phyloP scores from a whole-genome alignment of 225 moss, liverwort and hornwort genomes.

The Straminergon stramineum region DNA sequence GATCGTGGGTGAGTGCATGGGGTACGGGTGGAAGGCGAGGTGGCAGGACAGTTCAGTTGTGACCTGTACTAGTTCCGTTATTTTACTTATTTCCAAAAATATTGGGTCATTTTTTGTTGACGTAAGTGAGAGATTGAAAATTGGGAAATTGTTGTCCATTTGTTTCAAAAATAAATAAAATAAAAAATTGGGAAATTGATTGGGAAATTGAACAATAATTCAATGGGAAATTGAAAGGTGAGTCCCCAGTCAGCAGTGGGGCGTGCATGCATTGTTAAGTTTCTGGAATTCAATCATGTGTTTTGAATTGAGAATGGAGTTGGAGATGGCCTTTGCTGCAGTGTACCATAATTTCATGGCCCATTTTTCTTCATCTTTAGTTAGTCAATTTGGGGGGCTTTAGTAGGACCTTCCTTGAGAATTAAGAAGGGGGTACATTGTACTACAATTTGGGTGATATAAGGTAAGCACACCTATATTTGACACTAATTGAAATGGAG shows the following conservation, averaged over 20 bases:
- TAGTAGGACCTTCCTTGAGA: neutral
- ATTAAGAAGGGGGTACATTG: neutral
- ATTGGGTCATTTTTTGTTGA: neutral
- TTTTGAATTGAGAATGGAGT: neutral
- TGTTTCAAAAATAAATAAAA: no score
- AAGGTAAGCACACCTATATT: neutral
- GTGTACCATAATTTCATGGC: neutral
- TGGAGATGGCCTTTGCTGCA: neutral
- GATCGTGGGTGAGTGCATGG: neutral
- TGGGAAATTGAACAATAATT: neutral
- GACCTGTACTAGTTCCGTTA: neutral
- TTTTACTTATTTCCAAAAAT: no score
- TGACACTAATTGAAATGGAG: neutral
- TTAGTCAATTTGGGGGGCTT: no score
- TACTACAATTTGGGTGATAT: neutral
- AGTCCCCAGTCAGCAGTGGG: neutral
- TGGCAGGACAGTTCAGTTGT: neutral
- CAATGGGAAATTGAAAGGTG: neutral
- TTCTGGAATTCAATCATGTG: neutral
- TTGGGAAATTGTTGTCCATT: no score
- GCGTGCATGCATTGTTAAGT: no score
- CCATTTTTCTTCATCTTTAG: neutral
- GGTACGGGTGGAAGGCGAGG: neutral
- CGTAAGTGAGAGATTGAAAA: neutral
- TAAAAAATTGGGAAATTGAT: neutral